Base-by-base conservation (phyloP, 2,329 filamentous ascomycete genomes). In the Fusarium anguioides region DNA sequence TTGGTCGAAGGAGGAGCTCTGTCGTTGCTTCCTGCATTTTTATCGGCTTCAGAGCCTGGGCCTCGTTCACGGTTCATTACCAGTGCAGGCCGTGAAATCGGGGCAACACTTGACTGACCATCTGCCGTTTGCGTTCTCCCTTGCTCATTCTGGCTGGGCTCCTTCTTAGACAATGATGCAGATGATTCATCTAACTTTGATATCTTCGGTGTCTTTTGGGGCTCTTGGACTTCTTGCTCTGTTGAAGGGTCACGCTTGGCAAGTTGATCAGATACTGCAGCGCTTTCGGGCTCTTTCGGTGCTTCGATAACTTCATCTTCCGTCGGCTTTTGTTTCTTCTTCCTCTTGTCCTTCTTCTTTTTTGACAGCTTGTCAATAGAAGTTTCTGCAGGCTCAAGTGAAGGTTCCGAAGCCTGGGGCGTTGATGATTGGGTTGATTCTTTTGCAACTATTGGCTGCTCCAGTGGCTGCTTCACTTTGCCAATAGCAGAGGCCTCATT, bases 341-440 rank as follows among this genome's bases (percentile, higher is more conserved):
- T 77, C 65, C 74, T 76, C 55, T 75, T 77, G 54, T 72, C 75
- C 52, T 76, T 78, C 58, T 77, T 76, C 48, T 75, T 77, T 52
- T 71, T 74, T 23, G 63, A 59, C 33, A 40, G 44, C 26, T 57
- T 62, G 31, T 17, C 47, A n/a, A 14, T 12, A 18, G 55, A 35
- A 26, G n/a, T 26, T 41, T 64, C 55, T 18, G 31, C 23, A 36
- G 24, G 10, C 41, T 41, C 24, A 21, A 24, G 21, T 18, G 27
- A 36, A 18, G 33, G 37, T 24, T 41, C 33, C 18, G 20, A n/a
- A 24, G 37, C 12, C 26, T 44, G 54, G 26, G 7, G 17, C 29
- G 29, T n/a, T 12, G 37, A 42, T 17, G 23, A 15, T 12, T 31
- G 33, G 24, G 21, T 6, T 14, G 26, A 23, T 31, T 18, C 18